Conservation (phyloP, 2,329 filamentous ascomycete genomes). For the Periconia sp. region DNA sequence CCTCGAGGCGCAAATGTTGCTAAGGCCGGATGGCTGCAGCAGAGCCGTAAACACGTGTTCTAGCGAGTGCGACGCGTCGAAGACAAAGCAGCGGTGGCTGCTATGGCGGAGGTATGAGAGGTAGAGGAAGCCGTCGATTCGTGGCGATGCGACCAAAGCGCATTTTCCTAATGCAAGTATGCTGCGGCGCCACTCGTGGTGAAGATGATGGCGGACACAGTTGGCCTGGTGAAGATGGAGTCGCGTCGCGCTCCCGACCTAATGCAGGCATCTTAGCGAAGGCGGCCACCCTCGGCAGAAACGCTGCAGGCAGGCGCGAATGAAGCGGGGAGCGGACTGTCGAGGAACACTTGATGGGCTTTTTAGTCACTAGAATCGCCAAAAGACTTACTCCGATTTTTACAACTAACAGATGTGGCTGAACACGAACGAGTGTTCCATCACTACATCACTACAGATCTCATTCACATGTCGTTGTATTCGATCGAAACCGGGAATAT, state of each 20-base stretch:
- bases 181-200: slow-evolving; percentile 9
- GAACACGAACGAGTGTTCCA: too few species aligned
- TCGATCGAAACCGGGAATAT: too few species aligned
- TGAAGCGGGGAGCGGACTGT: too few species aligned
- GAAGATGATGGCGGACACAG: slow-evolving; percentile 16
- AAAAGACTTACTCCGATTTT: too few species aligned
- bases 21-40: slow-evolving; percentile 14
- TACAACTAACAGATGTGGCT: too few species aligned
- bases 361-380: too few species aligned
- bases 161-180: slow-evolving; percentile 16
- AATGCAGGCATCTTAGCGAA: slow-evolving; percentile 17
- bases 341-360: too few species aligned
- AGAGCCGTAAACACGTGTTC: slow-evolving; percentile 33
- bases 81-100: slow-evolving; percentile 11
- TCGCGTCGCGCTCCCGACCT: slow-evolving; percentile 14
- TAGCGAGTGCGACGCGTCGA: slow-evolving; percentile 31
- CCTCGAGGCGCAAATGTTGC: slow-evolving; percentile 17
- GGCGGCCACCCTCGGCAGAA: slow-evolving; percentile 20
- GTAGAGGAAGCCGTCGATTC: slow-evolving; percentile 14
- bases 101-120: slow-evolving; percentile 14
- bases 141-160: slow-evolving; percentile 17
- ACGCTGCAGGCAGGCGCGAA: too few species aligned
- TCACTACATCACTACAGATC: too few species aligned
- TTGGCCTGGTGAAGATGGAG: slow-evolving; percentile 13
- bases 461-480: too few species aligned